Percentiles rank a stretch among this genome's conserved stretches.
Conservation (phyloP, 192 early-diverging fungal genomes). For the Mortierella claussenii region DNA sequence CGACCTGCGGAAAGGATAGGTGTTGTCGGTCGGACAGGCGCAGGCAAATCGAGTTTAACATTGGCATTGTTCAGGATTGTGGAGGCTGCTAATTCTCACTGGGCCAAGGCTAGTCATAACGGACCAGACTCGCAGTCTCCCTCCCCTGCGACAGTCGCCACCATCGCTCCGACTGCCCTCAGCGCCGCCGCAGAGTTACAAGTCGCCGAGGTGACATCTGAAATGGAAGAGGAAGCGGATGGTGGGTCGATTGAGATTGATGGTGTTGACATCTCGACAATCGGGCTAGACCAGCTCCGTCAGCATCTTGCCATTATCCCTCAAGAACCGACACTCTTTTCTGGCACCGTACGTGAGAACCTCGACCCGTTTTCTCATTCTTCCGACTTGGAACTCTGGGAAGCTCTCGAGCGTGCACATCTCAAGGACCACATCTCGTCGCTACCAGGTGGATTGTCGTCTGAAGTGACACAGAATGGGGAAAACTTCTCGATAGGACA, state of each 20-base stretch:
- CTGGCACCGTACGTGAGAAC: slow-evolving; percentile 68
- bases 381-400: slow-evolving; percentile 72
- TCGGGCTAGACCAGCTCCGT: slow-evolving; percentile 77
- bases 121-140: not conserved
- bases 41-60: slow-evolving; percentile 63
- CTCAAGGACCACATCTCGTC: slow-evolving; percentile 70
- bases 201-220: not conserved
- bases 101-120: slow-evolving; percentile 31
- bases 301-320: slow-evolving; percentile 78
- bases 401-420: slow-evolving; percentile 71
- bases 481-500: slow-evolving; percentile 87
- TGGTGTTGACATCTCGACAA: slow-evolving; percentile 74
- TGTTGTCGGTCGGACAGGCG: slow-evolving; percentile 69
- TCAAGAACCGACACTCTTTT: slow-evolving; percentile 75
- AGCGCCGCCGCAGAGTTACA: not conserved
- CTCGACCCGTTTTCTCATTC: slow-evolving; percentile 62
- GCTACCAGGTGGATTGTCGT: slow-evolving; percentile 73
- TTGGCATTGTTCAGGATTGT: slow-evolving; percentile 60
- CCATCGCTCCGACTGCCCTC: not conserved
- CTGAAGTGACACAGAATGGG: slow-evolving; percentile 76
- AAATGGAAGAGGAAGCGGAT: not conserved
- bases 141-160: not conserved
- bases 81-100: slow-evolving; percentile 54
- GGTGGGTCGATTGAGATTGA: slow-evolving; percentile 79
- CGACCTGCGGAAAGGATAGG: slow-evolving; percentile 73